A percentile compares a stretch with the other conserved stretches of the same genome.
phyloP scores from a whole-genome alignment of 345 rosid genomes.

The Camelina neglecta region DNA sequence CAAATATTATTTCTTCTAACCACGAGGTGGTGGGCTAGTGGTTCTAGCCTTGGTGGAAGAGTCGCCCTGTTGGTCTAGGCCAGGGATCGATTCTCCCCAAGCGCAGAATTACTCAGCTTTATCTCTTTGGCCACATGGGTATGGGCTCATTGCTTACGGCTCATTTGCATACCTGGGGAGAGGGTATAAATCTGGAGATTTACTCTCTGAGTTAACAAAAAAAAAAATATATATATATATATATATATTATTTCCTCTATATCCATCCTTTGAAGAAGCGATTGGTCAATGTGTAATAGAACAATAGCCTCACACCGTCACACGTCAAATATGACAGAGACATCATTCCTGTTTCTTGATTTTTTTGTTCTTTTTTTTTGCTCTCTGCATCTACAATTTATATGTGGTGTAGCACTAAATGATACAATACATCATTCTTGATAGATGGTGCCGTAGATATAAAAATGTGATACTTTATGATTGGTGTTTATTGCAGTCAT shows the following conservation, averaged over 20 bases:
- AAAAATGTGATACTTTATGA: neutral
- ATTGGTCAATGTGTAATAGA: slow-evolving; percentile 30
- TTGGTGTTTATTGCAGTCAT: slow-evolving; percentile 51
- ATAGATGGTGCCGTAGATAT: neutral
- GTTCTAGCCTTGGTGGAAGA: too few species aligned
- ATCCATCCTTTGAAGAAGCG: slow-evolving; percentile 37
- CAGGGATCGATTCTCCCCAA: too few species aligned
- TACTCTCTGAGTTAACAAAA: too few species aligned
- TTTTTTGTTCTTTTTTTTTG: neutral
- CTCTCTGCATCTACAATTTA: neutral
- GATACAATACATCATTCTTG: neutral
- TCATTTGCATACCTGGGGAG: too few species aligned
- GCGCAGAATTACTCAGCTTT: too few species aligned
- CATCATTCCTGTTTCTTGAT: neutral
- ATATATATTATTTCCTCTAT: slow-evolving; percentile 7
- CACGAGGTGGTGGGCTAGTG: too few species aligned
- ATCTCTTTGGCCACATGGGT: too few species aligned
- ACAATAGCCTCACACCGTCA: slow-evolving; percentile 25
- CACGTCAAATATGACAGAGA: slow-evolving; percentile 29
- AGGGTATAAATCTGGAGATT: too few species aligned
- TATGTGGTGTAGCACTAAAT: slow-evolving; percentile 19
- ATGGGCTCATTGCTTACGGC: too few species aligned
- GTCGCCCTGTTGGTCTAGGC: too few species aligned
- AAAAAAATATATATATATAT: too few species aligned
- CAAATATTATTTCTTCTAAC: neutral